Evolutionary conservation across 768 basidiomycete genomes (phyloP), one percentile per base, ranked within the genome.

Genomic region (Pholiota molesta): DNA sequence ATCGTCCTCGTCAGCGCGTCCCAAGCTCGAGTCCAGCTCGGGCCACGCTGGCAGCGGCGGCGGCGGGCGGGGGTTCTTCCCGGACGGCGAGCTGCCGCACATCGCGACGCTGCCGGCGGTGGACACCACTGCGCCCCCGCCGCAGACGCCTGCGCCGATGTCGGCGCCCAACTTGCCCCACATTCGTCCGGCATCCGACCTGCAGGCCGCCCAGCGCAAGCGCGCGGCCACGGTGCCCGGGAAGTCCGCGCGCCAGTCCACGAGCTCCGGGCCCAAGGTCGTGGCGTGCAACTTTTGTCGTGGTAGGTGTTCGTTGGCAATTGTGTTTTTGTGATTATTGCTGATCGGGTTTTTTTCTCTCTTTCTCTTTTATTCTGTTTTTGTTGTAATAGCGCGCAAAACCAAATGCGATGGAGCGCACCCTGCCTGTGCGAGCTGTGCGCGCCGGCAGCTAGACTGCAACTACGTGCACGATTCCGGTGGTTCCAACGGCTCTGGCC

Each of bases 271-370:
- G 11, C 90, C 91, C 51, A 94, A 94, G 71, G 89, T 93, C 13
- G 91, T 94, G 23, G 92, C 92, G 16, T 94, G 92, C 75, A 92
- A 94, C 74, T 92, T 92, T 72, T 94, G 92, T 75, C 84, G 92
- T 79, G 91, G 92, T 93, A 69, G 59, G 86, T 78, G 9, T 19
- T 59, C 23, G 19, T 19, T n/a, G 11, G 26, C 52, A 52, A 39
- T 52, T 45, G 49, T 21, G 40, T 23, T 55, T 23, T 26, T 21
- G 40, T 52, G 16, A 4, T 21, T 35, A 37, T 60, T 33, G 14
- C 42, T 55, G 45, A 35, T 55, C n/a, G 29, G 29, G 39, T 23
- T 17, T 60, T 23, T 54, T 51, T 47, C 31, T 45, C 21, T 40
- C 26, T 9, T 49, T 19, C 10, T 19, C n/a, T 61, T 55, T 42